A percentile compares a stretch with the other conserved stretches of the same genome.
These are phyloP conservation scores for Bombardia bombarda DNA, from an alignment of 495 filamentous ascomycete species.

Conservation along the genomic window DNA sequence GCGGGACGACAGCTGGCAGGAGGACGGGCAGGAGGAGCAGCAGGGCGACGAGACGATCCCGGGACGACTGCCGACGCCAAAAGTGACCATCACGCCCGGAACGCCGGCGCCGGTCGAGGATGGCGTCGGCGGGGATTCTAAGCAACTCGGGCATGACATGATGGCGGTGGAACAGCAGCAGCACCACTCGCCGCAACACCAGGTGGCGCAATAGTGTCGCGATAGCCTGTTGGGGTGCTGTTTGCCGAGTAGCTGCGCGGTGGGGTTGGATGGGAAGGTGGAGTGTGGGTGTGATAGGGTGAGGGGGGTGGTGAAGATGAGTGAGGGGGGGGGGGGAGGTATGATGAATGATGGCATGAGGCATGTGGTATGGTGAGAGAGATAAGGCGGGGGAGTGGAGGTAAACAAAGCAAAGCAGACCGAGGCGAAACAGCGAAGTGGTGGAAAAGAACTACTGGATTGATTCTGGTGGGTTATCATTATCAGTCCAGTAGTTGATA, in stretches of 20 bases:
- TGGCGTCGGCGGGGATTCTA: constrained; percentile 22
- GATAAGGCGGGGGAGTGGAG: neutral
- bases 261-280: too few relatives aligned
- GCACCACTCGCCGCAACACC: too few relatives aligned
- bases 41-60: neutral
- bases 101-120: constrained; percentile 22
- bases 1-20: neutral
- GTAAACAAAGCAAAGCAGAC: neutral
- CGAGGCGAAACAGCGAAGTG: too few relatives aligned
- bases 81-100: constrained; percentile 32
- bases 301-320: too few relatives aligned
- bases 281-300: too few relatives aligned
- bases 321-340: neutral
- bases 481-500: too few relatives aligned
- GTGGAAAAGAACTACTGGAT: too few relatives aligned
- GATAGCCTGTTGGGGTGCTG: neutral
- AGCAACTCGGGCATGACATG: constrained; percentile 28
- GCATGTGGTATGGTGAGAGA: neutral
- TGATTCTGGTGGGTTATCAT: too few relatives aligned
- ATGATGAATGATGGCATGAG: neutral
- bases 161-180: constrained; percentile 19
- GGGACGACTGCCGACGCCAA: constrained; percentile 14
- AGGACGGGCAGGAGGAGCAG: neutral
- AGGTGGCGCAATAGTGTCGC: constrained; percentile 25
- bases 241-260: too few relatives aligned